A percentile compares a stretch with the other conserved stretches of the same genome.
phyloP scores from a whole-genome alignment of 1,284 basidiomycete genomes.

The Xerocomus minutiporus region DNA sequence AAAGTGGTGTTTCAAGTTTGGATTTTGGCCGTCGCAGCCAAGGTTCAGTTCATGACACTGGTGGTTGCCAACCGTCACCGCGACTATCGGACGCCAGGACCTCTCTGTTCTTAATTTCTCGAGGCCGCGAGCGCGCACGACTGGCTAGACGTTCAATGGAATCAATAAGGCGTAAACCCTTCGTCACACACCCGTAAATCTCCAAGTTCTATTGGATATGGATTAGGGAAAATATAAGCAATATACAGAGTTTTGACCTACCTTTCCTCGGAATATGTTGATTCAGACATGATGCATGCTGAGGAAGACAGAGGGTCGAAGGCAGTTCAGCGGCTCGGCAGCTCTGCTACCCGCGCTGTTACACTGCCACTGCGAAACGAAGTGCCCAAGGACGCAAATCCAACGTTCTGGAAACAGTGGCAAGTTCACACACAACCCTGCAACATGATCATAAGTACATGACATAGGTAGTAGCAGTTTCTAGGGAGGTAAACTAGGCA shows the following conservation, averaged over 20 bases:
- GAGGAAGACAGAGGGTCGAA: no score
- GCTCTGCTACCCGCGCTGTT: neutral
- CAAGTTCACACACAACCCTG: no score
- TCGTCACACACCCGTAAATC: neutral
- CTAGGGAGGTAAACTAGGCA: constrained; percentile 4
- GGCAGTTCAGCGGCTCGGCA: neutral
- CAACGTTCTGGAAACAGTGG: no score
- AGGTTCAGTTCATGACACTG: constrained; percentile 51
- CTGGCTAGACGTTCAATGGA: constrained; percentile 23
- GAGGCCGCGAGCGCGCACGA: constrained; percentile 45
- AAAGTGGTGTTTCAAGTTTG: constrained; percentile 53
- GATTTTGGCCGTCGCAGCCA: constrained; percentile 64
- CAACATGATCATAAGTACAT: neutral
- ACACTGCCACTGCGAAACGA: neutral
- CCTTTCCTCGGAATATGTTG: neutral
- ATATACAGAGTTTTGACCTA: neutral
- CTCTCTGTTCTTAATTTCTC: constrained; percentile 45
- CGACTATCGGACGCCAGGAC: constrained; percentile 61
- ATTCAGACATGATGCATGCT: neutral
- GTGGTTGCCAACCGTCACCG: constrained; percentile 48
- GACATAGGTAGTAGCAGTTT: neutral
- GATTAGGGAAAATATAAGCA: neutral
- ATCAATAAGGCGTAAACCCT: neutral
- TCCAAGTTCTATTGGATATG: neutral
- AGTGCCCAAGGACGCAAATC: no score